A percentile compares a stretch with the other conserved stretches of the same genome.
phyloP scores from a whole-genome alignment of 257 asterid genomes.

The Nicotiana tabacum region DNA sequence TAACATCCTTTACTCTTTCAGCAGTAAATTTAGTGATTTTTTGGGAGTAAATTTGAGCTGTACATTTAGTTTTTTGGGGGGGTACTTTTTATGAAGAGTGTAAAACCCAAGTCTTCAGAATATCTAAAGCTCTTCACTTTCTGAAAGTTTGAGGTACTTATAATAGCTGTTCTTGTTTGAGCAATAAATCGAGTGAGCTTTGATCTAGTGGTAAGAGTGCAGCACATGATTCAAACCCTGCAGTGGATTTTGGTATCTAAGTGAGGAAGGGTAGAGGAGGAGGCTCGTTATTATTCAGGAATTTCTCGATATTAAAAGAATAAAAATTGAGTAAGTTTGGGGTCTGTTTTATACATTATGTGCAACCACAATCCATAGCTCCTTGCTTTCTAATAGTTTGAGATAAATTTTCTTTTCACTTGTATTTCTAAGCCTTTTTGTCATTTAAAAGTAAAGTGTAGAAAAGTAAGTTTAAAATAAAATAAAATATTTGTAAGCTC shows the following conservation, averaged over 20 bases:
- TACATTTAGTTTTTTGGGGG: slow-evolving; percentile 38
- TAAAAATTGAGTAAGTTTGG: neutral
- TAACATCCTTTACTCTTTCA: neutral
- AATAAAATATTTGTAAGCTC: neutral
- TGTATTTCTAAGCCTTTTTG: neutral
- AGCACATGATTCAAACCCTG: neutral
- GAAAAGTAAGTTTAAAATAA: neutral
- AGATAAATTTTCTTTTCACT: slow-evolving; percentile 27
- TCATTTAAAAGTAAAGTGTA: neutral
- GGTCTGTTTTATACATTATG: slow-evolving; percentile 13
- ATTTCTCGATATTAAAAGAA: neutral
- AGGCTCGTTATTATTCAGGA: neutral
- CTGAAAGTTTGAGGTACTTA: neutral
- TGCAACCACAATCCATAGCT: slow-evolving; percentile 17
- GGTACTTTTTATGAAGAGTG: slow-evolving; percentile 10
- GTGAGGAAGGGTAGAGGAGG: neutral
- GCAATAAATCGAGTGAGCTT: neutral
- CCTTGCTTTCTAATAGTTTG: slow-evolving; percentile 26
- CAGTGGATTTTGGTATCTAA: neutral
- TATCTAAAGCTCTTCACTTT: neutral
- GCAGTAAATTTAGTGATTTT: neutral
- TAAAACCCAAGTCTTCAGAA: slow-evolving; percentile 7
- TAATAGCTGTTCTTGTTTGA: neutral
- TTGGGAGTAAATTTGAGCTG: neutral
- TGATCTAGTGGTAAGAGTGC: neutral